These are phyloP conservation scores for Diaporthe velutina DNA, from an alignment of 2,329 filamentous ascomycete genomes.

Conservation along the genomic window DNA sequence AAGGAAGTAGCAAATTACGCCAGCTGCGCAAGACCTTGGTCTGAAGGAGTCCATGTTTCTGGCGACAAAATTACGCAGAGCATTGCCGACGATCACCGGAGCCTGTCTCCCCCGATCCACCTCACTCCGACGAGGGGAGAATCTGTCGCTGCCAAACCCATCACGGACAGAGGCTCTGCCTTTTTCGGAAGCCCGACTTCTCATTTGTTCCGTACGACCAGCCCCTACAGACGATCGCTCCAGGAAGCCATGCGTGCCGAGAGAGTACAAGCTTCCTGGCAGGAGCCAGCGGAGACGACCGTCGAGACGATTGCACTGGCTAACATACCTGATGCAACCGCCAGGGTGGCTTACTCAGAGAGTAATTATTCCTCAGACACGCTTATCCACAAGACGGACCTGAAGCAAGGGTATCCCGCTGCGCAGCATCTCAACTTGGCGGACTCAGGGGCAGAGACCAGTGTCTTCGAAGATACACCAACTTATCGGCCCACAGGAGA, in stretches of 20 bases:
- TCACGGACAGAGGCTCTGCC: conserved; percentile 56
- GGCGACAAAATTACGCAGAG: neutral
- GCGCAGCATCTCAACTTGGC: neutral
- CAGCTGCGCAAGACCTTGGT: neutral
- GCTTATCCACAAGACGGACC: conserved; percentile 39
- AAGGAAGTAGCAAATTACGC: neutral
- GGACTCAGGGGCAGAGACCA: conserved; percentile 42
- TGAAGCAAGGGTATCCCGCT: conserved; percentile 28
- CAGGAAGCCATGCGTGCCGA: conserved; percentile 59
- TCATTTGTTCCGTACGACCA: conserved; percentile 66
- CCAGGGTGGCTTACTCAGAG: conserved; percentile 56
- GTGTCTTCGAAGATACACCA: conserved; percentile 45
- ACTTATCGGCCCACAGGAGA: conserved; percentile 48
- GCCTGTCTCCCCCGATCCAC: conserved; percentile 24
- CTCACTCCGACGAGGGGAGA: conserved; percentile 18
- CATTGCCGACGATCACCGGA: neutral
- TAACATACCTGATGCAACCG: conserved; percentile 49
- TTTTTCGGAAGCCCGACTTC: conserved; percentile 66
- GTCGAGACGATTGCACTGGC: conserved; percentile 11
- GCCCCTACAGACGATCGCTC: conserved; percentile 67
- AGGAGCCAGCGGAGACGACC: conserved; percentile 15
- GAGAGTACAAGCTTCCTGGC: conserved; percentile 34
- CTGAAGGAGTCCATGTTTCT: neutral
- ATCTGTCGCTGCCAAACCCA: neutral
- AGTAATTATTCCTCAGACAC: conserved; percentile 62